Evolutionary conservation across 805 yeast genomes (phyloP).

Genomic region (Clavispora santaluciae): DNA sequence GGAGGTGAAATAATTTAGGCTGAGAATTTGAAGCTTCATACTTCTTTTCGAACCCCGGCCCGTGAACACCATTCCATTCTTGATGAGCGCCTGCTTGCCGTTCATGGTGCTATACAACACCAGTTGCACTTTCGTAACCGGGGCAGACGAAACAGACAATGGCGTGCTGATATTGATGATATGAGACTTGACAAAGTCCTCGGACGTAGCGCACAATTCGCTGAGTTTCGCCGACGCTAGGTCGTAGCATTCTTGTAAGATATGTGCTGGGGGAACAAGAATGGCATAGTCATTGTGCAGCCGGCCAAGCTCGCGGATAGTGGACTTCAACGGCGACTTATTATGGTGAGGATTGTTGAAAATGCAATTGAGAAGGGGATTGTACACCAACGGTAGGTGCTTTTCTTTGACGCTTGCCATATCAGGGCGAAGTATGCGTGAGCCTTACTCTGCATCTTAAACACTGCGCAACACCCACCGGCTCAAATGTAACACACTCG

Average conservation of each 20-base stretch:
- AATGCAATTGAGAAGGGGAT: conserved; percentile 60
- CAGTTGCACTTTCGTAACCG: conserved; percentile 30
- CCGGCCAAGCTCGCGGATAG: conserved; percentile 38
- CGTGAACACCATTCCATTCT: conserved; percentile 50
- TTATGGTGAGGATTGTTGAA: conserved; percentile 54
- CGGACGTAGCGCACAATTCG: conserved; percentile 49
- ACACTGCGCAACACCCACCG: neutral
- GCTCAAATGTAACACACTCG: neutral
- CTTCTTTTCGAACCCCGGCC: conserved; percentile 54
- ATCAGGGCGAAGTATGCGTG: neutral
- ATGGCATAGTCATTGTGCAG: conserved; percentile 51
- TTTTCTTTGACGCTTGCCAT: conserved; percentile 5
- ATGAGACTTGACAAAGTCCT: conserved; percentile 62
- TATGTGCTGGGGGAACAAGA: conserved; percentile 57
- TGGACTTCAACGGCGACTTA: conserved; percentile 43
- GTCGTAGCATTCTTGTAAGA: conserved; percentile 34
- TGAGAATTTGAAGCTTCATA: conserved; percentile 39
- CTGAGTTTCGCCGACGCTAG: conserved; percentile 26
- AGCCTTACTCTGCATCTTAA: neutral
- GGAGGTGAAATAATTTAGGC: conserved; percentile 45
- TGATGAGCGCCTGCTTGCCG: conserved; percentile 51
- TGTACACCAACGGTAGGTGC: conserved; percentile 51
- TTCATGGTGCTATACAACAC: conserved; percentile 50
- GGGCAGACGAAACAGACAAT: conserved; percentile 19
- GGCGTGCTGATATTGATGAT: conserved; percentile 36